Evolutionary conservation across 352 stramenopile genomes (phyloP).

Genomic region (Globisporangium echinulatum): DNA sequence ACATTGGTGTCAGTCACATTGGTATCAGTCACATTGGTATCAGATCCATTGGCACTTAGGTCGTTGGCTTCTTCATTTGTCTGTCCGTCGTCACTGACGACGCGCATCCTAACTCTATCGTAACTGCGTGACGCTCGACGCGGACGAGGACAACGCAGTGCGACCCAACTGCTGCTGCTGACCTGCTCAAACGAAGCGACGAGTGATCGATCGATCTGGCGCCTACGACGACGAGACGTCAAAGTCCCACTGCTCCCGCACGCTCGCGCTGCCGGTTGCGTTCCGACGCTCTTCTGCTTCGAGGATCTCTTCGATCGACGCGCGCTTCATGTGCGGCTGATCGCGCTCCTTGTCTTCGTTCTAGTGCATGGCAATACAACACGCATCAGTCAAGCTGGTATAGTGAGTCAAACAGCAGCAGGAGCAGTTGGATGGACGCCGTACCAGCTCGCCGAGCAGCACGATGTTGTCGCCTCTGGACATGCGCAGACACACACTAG

Average conservation of each 20-base stretch:
- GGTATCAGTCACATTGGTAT: too few species aligned
- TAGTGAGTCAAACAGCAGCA: background rate
- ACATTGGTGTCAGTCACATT: too few species aligned
- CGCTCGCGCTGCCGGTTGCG: constrained; percentile 47
- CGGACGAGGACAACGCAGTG: too few species aligned
- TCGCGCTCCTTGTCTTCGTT: constrained; percentile 77
- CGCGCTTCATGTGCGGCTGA: constrained; percentile 77
- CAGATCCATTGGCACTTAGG: too few species aligned
- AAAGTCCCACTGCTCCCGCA: constrained; percentile 84
- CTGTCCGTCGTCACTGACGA: too few species aligned
- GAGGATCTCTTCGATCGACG: constrained; percentile 72
- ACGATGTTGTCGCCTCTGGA: constrained; percentile 83
- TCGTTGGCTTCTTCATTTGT: too few species aligned
- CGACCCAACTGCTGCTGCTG: too few species aligned
- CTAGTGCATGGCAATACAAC: constrained; percentile 16
- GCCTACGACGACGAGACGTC: constrained; percentile 30
- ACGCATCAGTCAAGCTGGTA: too few species aligned
- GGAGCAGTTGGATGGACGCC: constrained; percentile 6
- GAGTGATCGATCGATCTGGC: too few species aligned
- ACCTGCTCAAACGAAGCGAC: too few species aligned
- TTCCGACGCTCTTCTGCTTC: constrained; percentile 75
- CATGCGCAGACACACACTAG: background rate
- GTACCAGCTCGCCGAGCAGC: constrained; percentile 76
- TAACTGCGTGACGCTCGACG: too few species aligned
- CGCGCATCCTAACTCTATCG: too few species aligned